Percentiles rank a stretch among this genome's conserved stretches.
phyloP scores from a whole-genome alignment of 331 rosid species.

The Phaseolus coccineus region DNA sequence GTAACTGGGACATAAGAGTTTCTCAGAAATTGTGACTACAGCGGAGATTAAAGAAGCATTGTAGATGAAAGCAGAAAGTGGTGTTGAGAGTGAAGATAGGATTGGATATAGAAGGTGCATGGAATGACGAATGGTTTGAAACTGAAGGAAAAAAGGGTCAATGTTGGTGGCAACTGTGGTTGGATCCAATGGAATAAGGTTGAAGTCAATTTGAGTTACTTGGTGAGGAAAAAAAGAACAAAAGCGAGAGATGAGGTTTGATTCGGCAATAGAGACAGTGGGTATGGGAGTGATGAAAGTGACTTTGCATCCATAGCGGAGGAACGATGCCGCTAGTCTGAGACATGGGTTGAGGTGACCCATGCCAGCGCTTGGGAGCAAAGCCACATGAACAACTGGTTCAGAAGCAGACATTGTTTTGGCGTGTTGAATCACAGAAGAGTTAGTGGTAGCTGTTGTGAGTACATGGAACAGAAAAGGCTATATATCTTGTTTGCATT shows the following conservation, averaged over 20 bases:
- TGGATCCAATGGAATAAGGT: background rate
- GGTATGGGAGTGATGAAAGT: conserved; percentile 11
- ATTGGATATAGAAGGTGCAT: conserved; percentile 38
- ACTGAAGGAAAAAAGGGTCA: conserved; percentile 5
- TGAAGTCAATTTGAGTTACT: background rate
- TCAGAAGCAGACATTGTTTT: background rate
- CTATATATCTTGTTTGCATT: no score
- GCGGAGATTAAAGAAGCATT: conserved; percentile 50
- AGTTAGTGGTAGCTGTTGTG: background rate
- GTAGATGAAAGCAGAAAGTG: conserved; percentile 48
- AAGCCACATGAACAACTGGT: background rate
- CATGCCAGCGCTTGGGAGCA: conserved; percentile 1
- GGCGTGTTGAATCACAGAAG: background rate
- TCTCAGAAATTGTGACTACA: conserved; percentile 5
- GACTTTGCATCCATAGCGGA: background rate
- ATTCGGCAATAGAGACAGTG: background rate
- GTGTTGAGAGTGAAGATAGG: background rate
- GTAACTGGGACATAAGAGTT: conserved; percentile 46
- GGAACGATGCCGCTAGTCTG: background rate
- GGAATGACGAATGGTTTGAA: conserved; percentile 43
- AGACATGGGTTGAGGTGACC: conserved; percentile 8
- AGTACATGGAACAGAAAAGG: no score
- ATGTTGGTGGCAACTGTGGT: background rate
- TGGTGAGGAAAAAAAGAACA: conserved; percentile 3
- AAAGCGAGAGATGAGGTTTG: background rate